Evolutionary conservation across 2,329 filamentous ascomycete genomes (phyloP), one percentile per base, ranked within the genome.

Genomic region (Teratosphaeria zuluensis): DNA sequence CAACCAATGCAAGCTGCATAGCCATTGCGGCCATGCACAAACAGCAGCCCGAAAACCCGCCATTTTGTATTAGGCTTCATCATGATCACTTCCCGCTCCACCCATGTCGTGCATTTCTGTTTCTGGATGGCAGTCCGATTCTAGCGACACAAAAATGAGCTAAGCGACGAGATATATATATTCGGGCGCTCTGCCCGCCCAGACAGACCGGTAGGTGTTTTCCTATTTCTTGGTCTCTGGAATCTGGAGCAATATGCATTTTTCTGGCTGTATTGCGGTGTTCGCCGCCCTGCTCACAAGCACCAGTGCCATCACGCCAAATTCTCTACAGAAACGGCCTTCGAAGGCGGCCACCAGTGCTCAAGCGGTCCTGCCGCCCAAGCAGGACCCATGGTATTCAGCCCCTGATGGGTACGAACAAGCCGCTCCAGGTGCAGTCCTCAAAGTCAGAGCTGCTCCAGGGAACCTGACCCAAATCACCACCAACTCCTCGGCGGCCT

Each of bases 371-470:
- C 51, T 73, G 0, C 69, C 69, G 12, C 73, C 73, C n/a, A 69
- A 65, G 28, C 55, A 69, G 54, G 73, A 75, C 57, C 71, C 72
- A 4, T 75, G 69, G 65, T 75, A 75, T 57, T 65, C 63, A 8
- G 63, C 72, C 4, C 70, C 73, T 11, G 16, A 31, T 0, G 64
- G 63, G 14, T 70, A 61, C 58, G 65, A 71, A 56, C 53, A 53
- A 31, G 57, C 67, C 6, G 58, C 62, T 6, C 73, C 73, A 1
- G 74, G 74, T 6, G 59, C 62, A 1, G 66, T 76, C 24, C 69
- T 76, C 48, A 66, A 69, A 30, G 58, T 71, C 28, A 69, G 74
- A 1, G 24, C 57, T 2, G 69, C 69, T 0, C 67, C 69, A 1
- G 68, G 67, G 7, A 66, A 70, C 33, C 61, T 70, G 42, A 69